Base-by-base conservation (phyloP, 257 asterid genomes). In the Fraxinus excelsior region DNA sequence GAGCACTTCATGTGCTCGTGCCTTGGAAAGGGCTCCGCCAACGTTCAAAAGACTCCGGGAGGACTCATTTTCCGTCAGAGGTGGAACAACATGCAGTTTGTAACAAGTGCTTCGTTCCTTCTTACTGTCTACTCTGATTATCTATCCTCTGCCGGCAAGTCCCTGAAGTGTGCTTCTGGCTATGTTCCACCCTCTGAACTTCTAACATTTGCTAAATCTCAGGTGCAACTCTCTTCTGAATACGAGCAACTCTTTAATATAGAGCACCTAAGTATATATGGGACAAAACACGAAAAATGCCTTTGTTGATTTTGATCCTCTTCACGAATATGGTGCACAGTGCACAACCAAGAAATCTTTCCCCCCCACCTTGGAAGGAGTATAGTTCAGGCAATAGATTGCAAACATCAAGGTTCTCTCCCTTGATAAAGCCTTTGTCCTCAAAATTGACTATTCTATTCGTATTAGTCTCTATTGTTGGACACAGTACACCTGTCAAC, bases 11-110 rank as follows among this genome's bases (percentile, higher is more conserved):
- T 95, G 99, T 95, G 99, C 65, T 86, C 99, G 0, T 90, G 96
- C 76, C 87, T 95, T 2, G 99, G 99, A 29, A 95, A 95, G 71
- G 92, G 99, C 74, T 76, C 35, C n/a, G 91, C 87, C 53, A 95
- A 95, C 49, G 93, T 89, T 12, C 99, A 91, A 67, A 91, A 73
- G 79, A 95, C 99, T 28, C 98, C 99, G 0, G 98, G 91, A 51
- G 99, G 99, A 74, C 96, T 95, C 66, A 89, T 93, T 78, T 95
- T 81, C 90, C 84, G 93, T 31, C 99, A 95, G 83, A 85, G 94
- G 74, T 95, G 99, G 99, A 95, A 95, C 93, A 95, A 95, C 79
- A 76, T 95, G 97, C 99, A 95, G 87, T 95, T 93, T 87, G 99
- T 93, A 6, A 90, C 99, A 3, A 89, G 97, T 77, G 96, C 98